Evolutionary conservation across 495 filamentous ascomycete genomes (phyloP).

Genomic region (Xylaria acuta): DNA sequence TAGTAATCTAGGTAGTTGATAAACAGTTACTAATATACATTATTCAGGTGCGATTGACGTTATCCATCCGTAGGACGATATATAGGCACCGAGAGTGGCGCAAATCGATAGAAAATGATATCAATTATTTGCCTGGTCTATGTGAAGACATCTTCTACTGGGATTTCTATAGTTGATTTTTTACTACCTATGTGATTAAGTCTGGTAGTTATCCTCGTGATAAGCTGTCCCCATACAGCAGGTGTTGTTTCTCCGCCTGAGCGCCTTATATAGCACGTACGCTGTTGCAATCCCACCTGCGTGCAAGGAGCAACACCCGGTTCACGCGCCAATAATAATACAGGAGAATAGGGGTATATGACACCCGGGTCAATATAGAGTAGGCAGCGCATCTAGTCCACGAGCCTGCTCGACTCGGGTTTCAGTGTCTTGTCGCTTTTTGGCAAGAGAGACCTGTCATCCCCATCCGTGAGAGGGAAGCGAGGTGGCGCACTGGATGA

Average conservation of each 20-base stretch:
- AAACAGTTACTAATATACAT: no score
- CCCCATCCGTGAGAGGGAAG: background rate
- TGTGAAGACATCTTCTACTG: background rate
- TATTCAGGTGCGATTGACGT: no score
- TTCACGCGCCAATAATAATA: constrained; percentile 12
- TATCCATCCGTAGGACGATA: no score
- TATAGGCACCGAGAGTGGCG: no score
- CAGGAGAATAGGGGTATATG: constrained; percentile 1
- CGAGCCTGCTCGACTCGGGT: background rate
- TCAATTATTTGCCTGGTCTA: background rate
- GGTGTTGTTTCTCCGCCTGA: background rate
- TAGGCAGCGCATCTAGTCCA: background rate
- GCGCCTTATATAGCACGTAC: background rate
- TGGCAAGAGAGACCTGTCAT: background rate
- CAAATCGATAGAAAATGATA: background rate
- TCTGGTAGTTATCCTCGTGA: background rate
- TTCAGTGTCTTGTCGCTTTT: background rate
- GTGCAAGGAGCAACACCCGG: background rate
- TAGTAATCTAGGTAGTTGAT: no score
- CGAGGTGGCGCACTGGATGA: background rate
- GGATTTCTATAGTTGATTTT: background rate
- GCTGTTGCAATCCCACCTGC: background rate
- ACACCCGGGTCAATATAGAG: background rate
- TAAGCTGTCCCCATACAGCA: background rate
- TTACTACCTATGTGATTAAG: background rate